A percentile compares a stretch with the other conserved stretches of the same genome.
Evolutionary conservation across 768 basidiomycete species (phyloP).

Genomic region (Suillus subluteus): DNA sequence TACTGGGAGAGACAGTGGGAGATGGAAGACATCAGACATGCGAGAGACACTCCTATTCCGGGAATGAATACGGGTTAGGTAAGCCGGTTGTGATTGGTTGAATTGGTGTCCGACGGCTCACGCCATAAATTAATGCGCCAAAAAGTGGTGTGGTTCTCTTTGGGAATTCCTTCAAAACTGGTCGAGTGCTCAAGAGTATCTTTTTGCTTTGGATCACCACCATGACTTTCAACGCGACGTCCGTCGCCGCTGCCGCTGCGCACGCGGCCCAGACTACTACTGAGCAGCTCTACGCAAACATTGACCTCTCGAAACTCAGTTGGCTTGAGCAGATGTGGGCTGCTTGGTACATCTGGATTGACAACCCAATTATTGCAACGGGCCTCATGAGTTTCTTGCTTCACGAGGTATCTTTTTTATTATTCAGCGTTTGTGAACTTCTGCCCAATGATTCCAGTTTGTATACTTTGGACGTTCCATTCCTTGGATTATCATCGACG

Average conservation of each 20-base stretch:
- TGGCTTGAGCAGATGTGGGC: conserved; percentile 85
- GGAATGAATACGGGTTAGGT: conserved; percentile 9
- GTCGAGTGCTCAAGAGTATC: not conserved
- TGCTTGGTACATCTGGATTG: conserved; percentile 83
- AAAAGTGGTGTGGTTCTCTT: conserved; percentile 13
- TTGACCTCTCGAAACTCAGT: conserved; percentile 61
- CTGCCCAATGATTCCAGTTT: conserved; percentile 48
- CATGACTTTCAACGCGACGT: conserved; percentile 48
- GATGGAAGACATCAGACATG: too few species aligned
- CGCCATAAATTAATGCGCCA: conserved; percentile 22
- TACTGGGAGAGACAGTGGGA: not conserved
- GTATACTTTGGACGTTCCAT: conserved; percentile 96
- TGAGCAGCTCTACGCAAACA: conserved; percentile 54
- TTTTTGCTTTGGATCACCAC: conserved; percentile 16
- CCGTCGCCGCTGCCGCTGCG: conserved; percentile 17
- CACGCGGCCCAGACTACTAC: conserved; percentile 32
- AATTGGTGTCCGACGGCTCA: conserved; percentile 18
- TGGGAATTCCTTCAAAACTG: not conserved
- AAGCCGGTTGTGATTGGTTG: conserved; percentile 29
- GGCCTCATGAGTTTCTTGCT: conserved; percentile 90
- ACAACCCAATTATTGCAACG: conserved; percentile 90
- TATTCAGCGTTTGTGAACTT: conserved; percentile 1
- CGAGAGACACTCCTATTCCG: not conserved
- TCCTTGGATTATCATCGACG: conserved; percentile 95
- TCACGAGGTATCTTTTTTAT: conserved; percentile 75